Conservation (phyloP, 2,329 filamentous ascomycete species). For the Domatiomyces globalis region DNA sequence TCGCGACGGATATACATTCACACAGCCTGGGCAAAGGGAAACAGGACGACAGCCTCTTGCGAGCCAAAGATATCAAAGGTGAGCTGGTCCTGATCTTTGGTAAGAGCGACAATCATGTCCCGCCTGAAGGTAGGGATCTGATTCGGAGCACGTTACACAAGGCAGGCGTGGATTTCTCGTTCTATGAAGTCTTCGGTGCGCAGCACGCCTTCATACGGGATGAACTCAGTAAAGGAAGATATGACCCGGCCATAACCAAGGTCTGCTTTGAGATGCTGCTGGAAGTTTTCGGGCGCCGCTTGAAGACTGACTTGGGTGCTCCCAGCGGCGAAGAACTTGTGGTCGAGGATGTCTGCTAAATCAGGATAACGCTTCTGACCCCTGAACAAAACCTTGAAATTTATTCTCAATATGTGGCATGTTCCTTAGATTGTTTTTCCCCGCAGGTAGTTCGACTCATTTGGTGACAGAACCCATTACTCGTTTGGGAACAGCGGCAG, state of each 20-base stretch:
- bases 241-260: constrained; percentile 74
- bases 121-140: constrained; percentile 64
- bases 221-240: constrained; percentile 83
- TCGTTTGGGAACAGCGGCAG: not conserved
- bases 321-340: constrained; percentile 46
- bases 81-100: constrained; percentile 86
- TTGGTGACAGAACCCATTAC: not conserved
- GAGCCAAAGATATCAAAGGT: constrained; percentile 54
- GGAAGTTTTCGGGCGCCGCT: constrained; percentile 64
- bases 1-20: constrained; percentile 80
- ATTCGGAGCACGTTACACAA: constrained; percentile 72
- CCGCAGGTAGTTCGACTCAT: not conserved
- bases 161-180: constrained; percentile 58
- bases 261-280: constrained; percentile 83
- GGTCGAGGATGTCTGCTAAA: constrained; percentile 59
- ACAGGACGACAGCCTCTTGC: constrained; percentile 46
- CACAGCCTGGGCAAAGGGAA: constrained; percentile 57
- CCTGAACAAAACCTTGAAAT: no score
- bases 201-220: constrained; percentile 93
- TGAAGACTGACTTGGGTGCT: constrained; percentile 66
- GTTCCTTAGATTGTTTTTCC: not conserved
- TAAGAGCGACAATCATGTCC: constrained; percentile 80
- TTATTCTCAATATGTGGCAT: no score
- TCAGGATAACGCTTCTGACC: not conserved
- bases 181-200: constrained; percentile 83